phyloP scores from a whole-genome alignment of 2,329 filamentous ascomycete species.

The Cladosporium phlei region DNA sequence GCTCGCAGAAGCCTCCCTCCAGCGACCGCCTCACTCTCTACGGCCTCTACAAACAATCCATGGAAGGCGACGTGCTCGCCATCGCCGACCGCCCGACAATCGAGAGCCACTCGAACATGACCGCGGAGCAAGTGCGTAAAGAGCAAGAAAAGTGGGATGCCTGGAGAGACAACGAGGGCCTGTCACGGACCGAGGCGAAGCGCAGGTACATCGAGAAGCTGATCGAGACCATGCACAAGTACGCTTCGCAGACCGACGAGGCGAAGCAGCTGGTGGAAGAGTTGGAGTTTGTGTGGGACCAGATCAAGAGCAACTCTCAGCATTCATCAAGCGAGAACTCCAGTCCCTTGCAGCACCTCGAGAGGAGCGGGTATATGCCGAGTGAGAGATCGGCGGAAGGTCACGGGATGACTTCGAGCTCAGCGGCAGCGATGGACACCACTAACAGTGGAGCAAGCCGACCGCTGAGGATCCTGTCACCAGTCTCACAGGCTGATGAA shows the following conservation, averaged over 20 bases:
- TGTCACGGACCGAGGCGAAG: slow-evolving; percentile 89
- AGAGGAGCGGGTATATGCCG: slow-evolving; percentile 31
- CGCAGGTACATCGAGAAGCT: slow-evolving; percentile 87
- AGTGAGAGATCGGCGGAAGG: slow-evolving; percentile 24
- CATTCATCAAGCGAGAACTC: slow-evolving; percentile 28
- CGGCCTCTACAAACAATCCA: slow-evolving; percentile 97
- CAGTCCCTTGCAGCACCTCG: slow-evolving; percentile 28
- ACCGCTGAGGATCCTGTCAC: slow-evolving; percentile 61
- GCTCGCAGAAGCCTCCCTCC: slow-evolving; percentile 80
- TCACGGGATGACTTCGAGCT: slow-evolving; percentile 21
- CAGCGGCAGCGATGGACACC: slow-evolving; percentile 27
- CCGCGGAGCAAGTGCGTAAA: slow-evolving; percentile 23
- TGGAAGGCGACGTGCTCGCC: slow-evolving; percentile 94
- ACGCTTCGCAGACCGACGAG: slow-evolving; percentile 79
- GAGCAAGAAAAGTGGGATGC: slow-evolving; percentile 63
- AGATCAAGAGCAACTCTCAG: slow-evolving; percentile 70
- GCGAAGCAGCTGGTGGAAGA: slow-evolving; percentile 84
- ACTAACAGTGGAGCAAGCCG: slow-evolving; percentile 8
- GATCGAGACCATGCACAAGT: slow-evolving; percentile 94
- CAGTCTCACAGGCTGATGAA: slow-evolving; percentile 67
- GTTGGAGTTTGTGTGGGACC: slow-evolving; percentile 99
- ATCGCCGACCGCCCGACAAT: slow-evolving; percentile 77
- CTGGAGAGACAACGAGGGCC: slow-evolving; percentile 81
- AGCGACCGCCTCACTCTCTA: slow-evolving; percentile 85
- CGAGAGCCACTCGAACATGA: slow-evolving; percentile 13